phyloP scores from a whole-genome alignment of 495 filamentous ascomycete genomes.

The Chaetomium fimeti region DNA sequence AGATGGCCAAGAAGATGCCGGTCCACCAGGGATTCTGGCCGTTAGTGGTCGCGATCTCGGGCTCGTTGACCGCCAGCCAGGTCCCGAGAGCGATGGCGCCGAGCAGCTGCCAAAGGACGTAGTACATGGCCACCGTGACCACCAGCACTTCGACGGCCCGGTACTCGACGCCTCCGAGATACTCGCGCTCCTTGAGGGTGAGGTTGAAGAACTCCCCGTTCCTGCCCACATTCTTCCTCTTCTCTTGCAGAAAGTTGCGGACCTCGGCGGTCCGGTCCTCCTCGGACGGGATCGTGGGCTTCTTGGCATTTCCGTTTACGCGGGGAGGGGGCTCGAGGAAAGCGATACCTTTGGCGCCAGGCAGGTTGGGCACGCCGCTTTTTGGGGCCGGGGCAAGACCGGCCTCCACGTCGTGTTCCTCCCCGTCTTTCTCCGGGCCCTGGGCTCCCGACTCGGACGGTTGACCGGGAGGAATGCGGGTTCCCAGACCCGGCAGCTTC shows the following conservation, averaged over 20 bases:
- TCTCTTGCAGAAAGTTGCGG: conserved; percentile 32
- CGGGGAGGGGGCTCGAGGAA: conserved; percentile 4
- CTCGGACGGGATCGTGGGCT: neutral
- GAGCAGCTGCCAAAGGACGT: conserved; percentile 66
- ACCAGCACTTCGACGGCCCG: conserved; percentile 70
- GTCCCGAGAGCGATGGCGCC: conserved; percentile 70
- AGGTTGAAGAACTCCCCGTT: conserved; percentile 75
- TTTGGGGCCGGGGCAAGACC: conserved; percentile 5
- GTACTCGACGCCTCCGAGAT: conserved; percentile 78
- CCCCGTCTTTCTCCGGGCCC: neutral
- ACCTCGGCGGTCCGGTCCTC: conserved; percentile 8
- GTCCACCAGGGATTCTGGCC: conserved; percentile 66
- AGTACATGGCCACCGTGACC: conserved; percentile 72
- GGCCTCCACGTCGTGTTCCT: conserved; percentile 8
- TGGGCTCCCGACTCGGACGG: neutral
- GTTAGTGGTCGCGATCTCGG: conserved; percentile 60
- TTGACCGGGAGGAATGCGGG: neutral
- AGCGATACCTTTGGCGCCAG: neutral
- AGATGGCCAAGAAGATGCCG: conserved; percentile 66
- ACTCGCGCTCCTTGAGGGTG: conserved; percentile 63
- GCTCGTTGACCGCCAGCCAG: conserved; percentile 63
- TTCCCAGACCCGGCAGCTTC: conserved; percentile 1
- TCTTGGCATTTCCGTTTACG: neutral
- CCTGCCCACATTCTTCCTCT: conserved; percentile 50
- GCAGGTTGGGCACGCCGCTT: neutral